A percentile compares a stretch with the other conserved stretches of the same genome.
These are phyloP conservation scores for Mortierella sp. DNA, from an alignment of 371 early-diverging fungal species.

Conservation along the genomic window DNA sequence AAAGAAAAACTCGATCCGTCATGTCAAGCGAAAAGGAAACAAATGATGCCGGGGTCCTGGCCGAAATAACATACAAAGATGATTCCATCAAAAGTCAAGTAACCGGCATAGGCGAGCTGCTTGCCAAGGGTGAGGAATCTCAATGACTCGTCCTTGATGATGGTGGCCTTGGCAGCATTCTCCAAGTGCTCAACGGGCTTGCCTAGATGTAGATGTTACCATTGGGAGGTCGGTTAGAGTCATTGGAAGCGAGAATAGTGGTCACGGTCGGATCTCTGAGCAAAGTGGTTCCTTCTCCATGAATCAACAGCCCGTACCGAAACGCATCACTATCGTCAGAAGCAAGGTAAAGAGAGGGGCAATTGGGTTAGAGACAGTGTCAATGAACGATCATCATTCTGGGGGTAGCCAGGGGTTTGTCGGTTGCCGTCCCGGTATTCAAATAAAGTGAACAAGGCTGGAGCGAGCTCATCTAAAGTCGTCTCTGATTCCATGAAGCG, in stretches of 20 bases:
- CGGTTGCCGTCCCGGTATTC: background rate
- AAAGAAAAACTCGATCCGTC: too few species aligned
- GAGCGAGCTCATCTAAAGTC: too few species aligned
- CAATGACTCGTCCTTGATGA: conserved; percentile 61
- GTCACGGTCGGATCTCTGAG: background rate
- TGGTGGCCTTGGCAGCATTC: conserved; percentile 58
- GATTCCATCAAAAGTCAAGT: conserved; percentile 66
- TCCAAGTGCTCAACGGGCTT: conserved; percentile 72
- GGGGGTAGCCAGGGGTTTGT: too few species aligned
- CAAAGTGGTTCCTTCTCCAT: background rate
- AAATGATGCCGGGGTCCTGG: background rate
- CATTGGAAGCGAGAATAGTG: too few species aligned
- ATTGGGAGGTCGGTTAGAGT: too few species aligned
- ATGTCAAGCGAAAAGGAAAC: background rate
- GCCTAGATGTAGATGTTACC: conserved; percentile 16
- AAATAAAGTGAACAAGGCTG: conserved; percentile 11
- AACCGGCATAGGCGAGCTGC: conserved; percentile 62
- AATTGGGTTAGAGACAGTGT: background rate
- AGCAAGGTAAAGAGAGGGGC: background rate
- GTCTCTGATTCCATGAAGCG: too few species aligned
- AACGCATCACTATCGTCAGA: conserved; percentile 53
- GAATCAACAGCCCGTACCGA: conserved; percentile 29
- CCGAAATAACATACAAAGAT: conserved; percentile 59
- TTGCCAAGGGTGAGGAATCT: conserved; percentile 58
- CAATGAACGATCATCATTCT: background rate